Evolutionary conservation across 2,329 filamentous ascomycete genomes (phyloP), one percentile per base, ranked within the genome.

Genomic region (Pyricularia sp.): DNA sequence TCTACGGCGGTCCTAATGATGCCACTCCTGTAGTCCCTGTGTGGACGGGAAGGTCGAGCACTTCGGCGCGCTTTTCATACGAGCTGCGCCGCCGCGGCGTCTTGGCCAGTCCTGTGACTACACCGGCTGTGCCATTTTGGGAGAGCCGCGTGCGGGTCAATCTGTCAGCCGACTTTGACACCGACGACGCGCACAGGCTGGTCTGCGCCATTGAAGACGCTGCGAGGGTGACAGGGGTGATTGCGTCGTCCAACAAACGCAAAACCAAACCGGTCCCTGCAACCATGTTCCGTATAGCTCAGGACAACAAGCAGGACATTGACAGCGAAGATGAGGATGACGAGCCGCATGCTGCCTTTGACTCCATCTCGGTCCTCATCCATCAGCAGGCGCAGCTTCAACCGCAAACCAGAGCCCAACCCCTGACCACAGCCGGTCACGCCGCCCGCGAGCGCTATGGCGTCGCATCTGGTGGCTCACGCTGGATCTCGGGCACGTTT

Each of bases 71-170:
- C 10, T 55, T 72, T 1, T 70, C 70, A 0, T 70, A 69, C 61
- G 69, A 64, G 12, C 33, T 71, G 10, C 70, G 70, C 0, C 23
- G 67, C 30, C 63, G 14, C n/a, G 69, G 70, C 1, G 26, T 71
- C 0, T 66, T 70, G 4, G 71, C 71, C 4, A 68, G 67, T 0
- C 70, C 71, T 5, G 69, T 72, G 0, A 36, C 64, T 17, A 65
- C 64, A 4, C 64, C 64, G 20, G 64, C 64, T 17, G 64, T 65
- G 4, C 64, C 64, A 10, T 65, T 65, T n/a, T 72, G 71, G 71
- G 69, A 71, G 31, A 70, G 71, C 25, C 69, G 71, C 20, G 71
- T 72, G 5, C 69, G 70, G 4, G 58, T 72, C 63, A 70, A 72
- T 28, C 68, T 72, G 14, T 72, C 71, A 6, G 71, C 71, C 4